Base-by-base conservation (phyloP, 2,329 filamentous ascomycete genomes). In the Phialemoniopsis sp. region DNA sequence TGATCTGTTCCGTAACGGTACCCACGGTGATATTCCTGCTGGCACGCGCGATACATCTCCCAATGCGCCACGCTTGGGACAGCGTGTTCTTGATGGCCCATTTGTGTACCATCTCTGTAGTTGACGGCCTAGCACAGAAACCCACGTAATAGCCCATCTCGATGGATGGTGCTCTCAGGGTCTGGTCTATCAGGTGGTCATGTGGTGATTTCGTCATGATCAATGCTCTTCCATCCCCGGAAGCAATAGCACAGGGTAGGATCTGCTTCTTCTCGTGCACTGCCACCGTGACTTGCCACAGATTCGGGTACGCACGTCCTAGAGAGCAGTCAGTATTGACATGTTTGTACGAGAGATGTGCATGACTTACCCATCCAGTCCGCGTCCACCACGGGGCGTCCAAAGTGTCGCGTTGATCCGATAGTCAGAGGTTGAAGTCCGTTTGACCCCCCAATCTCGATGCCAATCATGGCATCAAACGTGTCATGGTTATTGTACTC, bases 361-460 rank as follows among this genome's bases (percentile, higher is more conserved):
- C 10, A 26, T 26, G 10, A 26, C 21, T 6, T 26, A 26, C 74
- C 74, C 73, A 78, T 77, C 70, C 70, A 75, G 51, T 77, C 74
- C 13, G 67, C 73, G 40, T 78, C 74, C 4, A 78, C 66, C 3
- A 64, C 64, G 0, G 73, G 72, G 1, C 74, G 45, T 39, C 73
- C 58, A 55, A 80, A 72, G 44, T 73, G 68, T 2, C 62, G 60
- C 38, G 68, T 72, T 0, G 73, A 72, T 5, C 77, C 77, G 5
- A 80, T 57, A 4, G 79, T 66, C 57, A 82, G 63, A 8, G 72
- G 70, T 46, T 78, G 71, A 7, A 83, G 61, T 1, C 80, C 80
- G 46, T 85, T 85, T 4, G 71, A 72, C 7, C 82, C 81, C 13
- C 82, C 82, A 39, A 85, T 81, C 49, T 85, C 81, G 12, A 83